phyloP scores from a whole-genome alignment of 495 filamentous ascomycete species.

The Penicillium paradoxum region DNA sequence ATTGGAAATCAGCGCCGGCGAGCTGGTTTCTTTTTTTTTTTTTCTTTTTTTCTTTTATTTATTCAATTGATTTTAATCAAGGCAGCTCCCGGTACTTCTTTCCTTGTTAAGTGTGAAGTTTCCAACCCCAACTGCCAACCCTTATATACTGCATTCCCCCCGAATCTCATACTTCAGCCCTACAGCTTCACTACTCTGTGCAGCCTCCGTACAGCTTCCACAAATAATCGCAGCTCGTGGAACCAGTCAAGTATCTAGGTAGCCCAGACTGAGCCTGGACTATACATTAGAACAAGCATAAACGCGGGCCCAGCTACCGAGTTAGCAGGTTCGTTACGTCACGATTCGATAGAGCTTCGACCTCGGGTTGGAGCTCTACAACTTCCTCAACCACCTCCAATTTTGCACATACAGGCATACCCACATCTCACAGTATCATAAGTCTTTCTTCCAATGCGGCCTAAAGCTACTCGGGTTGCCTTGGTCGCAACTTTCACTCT shows the following conservation, averaged over 20 bases:
- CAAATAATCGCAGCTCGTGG: background rate
- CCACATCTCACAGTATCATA: background rate
- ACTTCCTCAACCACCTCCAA: background rate
- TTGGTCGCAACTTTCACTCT: slow-evolving; percentile 20
- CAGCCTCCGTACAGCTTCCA: background rate
- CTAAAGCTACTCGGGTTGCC: slow-evolving; percentile 23
- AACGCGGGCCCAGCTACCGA: background rate
- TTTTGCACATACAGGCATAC: background rate
- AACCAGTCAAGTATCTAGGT: background rate
- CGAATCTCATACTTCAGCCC: slow-evolving; percentile 23
- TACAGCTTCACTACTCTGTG: slow-evolving; percentile 7
- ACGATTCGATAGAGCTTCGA: slow-evolving; percentile 25
- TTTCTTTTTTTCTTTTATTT: slow-evolving; percentile 9
- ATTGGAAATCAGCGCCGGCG: slow-evolving; percentile 21
- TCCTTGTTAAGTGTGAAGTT: background rate
- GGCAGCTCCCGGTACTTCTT: slow-evolving; percentile 6
- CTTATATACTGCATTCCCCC: slow-evolving; percentile 12
- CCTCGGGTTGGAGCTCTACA: slow-evolving; percentile 14
- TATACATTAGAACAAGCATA: slow-evolving; percentile 2
- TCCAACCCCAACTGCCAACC: background rate
- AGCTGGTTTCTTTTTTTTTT: slow-evolving; percentile 3
- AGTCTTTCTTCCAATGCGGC: slow-evolving; percentile 19
- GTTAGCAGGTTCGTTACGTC: slow-evolving; percentile 23
- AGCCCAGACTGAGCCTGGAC: background rate
- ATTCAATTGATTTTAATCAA: background rate